Base-by-base conservation (phyloP, 805 yeast species). In the Monosporozyma siamensis region DNA sequence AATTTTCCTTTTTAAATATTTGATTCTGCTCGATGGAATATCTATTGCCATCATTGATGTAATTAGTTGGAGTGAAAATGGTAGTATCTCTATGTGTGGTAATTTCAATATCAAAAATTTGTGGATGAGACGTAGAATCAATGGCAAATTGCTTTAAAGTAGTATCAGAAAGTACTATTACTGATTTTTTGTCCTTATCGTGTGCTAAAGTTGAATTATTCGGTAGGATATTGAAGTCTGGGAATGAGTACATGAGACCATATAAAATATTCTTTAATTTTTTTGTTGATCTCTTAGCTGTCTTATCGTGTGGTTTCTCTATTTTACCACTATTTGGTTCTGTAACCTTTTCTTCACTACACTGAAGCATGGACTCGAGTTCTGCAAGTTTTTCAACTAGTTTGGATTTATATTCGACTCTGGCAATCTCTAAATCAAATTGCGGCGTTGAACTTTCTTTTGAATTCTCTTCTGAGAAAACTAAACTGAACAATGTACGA, bases 21-120 rank as follows among this genome's bases (percentile, higher is more conserved):
- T 32, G 35, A 32, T 32, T 32, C 18, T 32, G 35, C 8, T 12
- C 35, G 18, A 32, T 32, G 22, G 35, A 32, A 32, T 32, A 49
- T 14, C n/a, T 37, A 12, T 15, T 15, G 3, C 37, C 12, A 24
- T n/a, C 24, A 18, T 34, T 40, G 36, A 32, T 4, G 7, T 15
- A 32, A 11, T 18, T 32, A 18, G 17, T 32, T 4, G 17, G 14
- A 18, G 22, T 32, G 8, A 32, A 32, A 18, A 18, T 32, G 23
- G 23, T 18, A 10, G 11, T 10, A 12, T 29, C 20, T 8, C 18
- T 18, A 5, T 17, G 17, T 18, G 21, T 32, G 35, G 23, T 32
- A 5, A 32, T 32, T 17, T 32, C 23, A 7, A 32, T 32, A 32
- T 32, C 35, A 32, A 32, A 32, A 10, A 32, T 32, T 32, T 17